A percentile compares a stretch with the other conserved stretches of the same genome.
phyloP scores from a whole-genome alignment of 169 alveolate genomes.

The Plasmodium fragile region DNA sequence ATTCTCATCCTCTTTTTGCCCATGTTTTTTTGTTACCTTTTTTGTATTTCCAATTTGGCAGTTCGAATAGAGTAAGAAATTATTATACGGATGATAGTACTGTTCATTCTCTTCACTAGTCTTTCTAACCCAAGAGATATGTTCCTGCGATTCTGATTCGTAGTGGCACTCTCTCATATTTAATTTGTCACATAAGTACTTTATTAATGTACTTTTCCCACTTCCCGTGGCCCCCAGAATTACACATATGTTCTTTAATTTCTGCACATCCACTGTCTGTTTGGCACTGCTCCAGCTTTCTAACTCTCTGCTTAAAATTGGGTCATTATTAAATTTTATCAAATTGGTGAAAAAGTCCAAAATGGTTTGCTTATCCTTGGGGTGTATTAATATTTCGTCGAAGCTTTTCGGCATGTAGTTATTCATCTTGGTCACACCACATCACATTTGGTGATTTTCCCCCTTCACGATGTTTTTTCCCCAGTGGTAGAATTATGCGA shows the following conservation, averaged over 20 bases:
- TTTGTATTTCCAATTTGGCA: conserved; percentile 63
- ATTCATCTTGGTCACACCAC: conserved; percentile 26
- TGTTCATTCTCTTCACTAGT: conserved; percentile 30
- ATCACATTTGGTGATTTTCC: neutral
- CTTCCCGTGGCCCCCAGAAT: conserved; percentile 72
- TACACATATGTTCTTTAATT: conserved; percentile 49
- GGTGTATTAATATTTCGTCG: conserved; percentile 53
- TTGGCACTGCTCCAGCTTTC: neutral
- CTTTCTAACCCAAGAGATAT: conserved; percentile 13
- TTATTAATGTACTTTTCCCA: conserved; percentile 70
- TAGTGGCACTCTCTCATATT: conserved; percentile 64
- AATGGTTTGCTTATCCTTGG: conserved; percentile 44
- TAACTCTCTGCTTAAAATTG: conserved; percentile 68
- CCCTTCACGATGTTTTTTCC: neutral
- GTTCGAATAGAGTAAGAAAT: conserved; percentile 40
- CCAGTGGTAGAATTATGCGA: neutral
- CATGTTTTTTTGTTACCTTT: neutral
- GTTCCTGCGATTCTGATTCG: conserved; percentile 53
- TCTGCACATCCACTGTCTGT: conserved; percentile 10
- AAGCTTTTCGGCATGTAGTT: conserved; percentile 71
- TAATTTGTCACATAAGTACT: conserved; percentile 67
- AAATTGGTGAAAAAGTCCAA: conserved; percentile 49
- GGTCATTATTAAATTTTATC: conserved; percentile 73
- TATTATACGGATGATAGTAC: conserved; percentile 66
- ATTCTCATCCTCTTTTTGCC: conserved; percentile 1